Evolutionary conservation across 202 grass and related monocot genomes (phyloP), one percentile per base, ranked within the genome.

Genomic region (Schoenoplectus tabernaemontani): DNA sequence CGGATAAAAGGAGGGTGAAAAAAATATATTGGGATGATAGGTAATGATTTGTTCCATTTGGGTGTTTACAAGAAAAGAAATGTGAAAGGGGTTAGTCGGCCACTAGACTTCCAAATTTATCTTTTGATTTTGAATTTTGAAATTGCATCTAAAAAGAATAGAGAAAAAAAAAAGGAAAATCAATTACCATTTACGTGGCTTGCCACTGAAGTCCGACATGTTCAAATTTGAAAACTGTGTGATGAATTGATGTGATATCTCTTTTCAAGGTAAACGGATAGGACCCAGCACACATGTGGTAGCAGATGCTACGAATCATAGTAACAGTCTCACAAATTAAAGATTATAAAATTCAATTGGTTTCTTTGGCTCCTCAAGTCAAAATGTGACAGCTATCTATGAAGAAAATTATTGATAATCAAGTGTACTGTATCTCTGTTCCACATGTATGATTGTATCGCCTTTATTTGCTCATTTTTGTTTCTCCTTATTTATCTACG

Each of bases 41-140:
- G 70, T 74, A 54, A 74, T 74, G 70, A 74, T 74, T 53, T 74
- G 70, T 74, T 74, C 23, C 13, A 53, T 73, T 73, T 73, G 13
- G 20, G 44, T 50, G 68, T 73, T 73, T 50, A 73, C 69, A 67
- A 44, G 23, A 71, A 73, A 51, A 50, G 23, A 73, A 51, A 73
- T 73, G 69, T 74, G 69, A 74, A 53, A 54, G 70, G 46, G 43
- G 2, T 73, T 53, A 74, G 46, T 74, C 70, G 70, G 70, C 70
- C 70, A 74, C 70, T 53, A 74, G 13, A 74, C 70, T 74, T 33
- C 15, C 26, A 53, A 54, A 53, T 74, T 74, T 34, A 74, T 74
- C 70, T 74, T 74, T 74, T 74, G 46, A 16, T 41, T 74, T 74
- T 53, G 46, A 74, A 74, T 53, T 74, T 74, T 74, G 70, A 54